phyloP scores from a whole-genome alignment of 495 filamentous ascomycete species.

The Copromyces sp. region DNA sequence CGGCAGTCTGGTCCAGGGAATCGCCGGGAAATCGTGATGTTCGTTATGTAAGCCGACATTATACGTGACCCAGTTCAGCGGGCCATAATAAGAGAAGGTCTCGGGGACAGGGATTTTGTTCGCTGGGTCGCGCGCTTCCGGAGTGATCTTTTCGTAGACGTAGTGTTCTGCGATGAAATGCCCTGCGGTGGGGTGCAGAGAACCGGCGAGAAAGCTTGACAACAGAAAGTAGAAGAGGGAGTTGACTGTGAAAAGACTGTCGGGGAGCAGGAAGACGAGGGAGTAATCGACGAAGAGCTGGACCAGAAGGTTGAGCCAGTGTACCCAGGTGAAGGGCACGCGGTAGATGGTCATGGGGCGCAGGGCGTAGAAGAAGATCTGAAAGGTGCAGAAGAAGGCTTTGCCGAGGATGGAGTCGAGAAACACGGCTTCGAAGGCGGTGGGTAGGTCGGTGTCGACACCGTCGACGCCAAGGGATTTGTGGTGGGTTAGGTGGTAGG shows the following conservation, averaged over 20 bases:
- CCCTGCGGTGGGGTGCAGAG: slow-evolving; percentile 86
- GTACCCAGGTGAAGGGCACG: slow-evolving; percentile 77
- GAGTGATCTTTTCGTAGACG: slow-evolving; percentile 67
- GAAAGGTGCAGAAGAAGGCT: slow-evolving; percentile 98
- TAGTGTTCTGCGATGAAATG: slow-evolving; percentile 99
- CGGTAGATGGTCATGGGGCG: slow-evolving; percentile 92
- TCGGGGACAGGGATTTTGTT: slow-evolving; percentile 65
- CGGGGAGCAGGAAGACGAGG: slow-evolving; percentile 40
- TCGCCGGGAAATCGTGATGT: slow-evolving; percentile 96
- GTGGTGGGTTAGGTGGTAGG: slow-evolving; percentile 98
- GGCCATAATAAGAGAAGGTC: slow-evolving; percentile 95
- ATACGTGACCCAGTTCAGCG: slow-evolving; percentile 85
- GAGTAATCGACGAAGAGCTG: slow-evolving; percentile 72
- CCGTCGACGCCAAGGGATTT: slow-evolving; percentile 96
- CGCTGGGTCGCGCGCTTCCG: slow-evolving; percentile 48
- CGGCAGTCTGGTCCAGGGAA: slow-evolving; percentile 84
- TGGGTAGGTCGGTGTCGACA: slow-evolving; percentile 93
- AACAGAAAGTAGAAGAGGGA: slow-evolving; percentile 70
- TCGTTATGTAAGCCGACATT: slow-evolving; percentile 98
- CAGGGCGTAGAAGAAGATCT: slow-evolving; percentile 99
- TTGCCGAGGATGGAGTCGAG: slow-evolving; percentile 96
- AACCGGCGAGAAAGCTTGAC: slow-evolving; percentile 86
- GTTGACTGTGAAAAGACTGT: slow-evolving; percentile 36
- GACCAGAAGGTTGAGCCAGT: slow-evolving; percentile 64
- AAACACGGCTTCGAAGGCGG: slow-evolving; percentile 81